Conservation (phyloP, 2,329 filamentous ascomycete species). For the Calonectria crousiana region DNA sequence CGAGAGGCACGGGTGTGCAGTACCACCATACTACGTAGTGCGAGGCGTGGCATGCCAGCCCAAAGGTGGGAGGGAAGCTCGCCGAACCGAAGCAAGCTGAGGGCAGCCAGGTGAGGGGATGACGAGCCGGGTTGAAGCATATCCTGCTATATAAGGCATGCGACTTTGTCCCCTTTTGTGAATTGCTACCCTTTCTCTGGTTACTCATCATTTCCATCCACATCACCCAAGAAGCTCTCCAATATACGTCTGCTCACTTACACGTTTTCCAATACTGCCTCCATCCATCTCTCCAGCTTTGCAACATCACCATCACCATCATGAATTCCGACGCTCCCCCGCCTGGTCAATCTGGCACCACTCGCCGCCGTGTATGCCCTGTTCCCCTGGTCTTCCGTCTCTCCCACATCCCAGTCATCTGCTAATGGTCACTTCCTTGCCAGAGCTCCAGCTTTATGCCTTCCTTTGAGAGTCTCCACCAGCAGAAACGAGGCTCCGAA, state of each 20-base stretch:
- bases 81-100: slow-evolving; percentile 2
- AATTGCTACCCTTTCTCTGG: not conserved
- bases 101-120: not conserved
- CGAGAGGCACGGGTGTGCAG: not conserved
- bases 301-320: slow-evolving; percentile 22
- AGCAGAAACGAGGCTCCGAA: slow-evolving; percentile 61
- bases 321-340: slow-evolving; percentile 48
- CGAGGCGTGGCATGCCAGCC: not conserved
- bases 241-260: not conserved
- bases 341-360: slow-evolving; percentile 29
- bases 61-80: not conserved
- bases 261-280: not conserved
- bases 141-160: slow-evolving; percentile 12
- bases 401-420: not conserved
- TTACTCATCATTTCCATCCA: not conserved
- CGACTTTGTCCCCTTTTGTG: not conserved
- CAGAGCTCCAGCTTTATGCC: slow-evolving; percentile 62
- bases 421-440: not conserved
- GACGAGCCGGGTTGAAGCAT: not conserved
- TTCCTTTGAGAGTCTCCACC: slow-evolving; percentile 63
- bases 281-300: not conserved
- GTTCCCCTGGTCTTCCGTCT: not conserved
- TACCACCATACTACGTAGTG: not conserved
- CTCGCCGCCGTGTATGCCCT: slow-evolving; percentile 47
- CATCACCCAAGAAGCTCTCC: not conserved